phyloP scores from a whole-genome alignment of 345 rosid species.

The Eutrema japonicum region DNA sequence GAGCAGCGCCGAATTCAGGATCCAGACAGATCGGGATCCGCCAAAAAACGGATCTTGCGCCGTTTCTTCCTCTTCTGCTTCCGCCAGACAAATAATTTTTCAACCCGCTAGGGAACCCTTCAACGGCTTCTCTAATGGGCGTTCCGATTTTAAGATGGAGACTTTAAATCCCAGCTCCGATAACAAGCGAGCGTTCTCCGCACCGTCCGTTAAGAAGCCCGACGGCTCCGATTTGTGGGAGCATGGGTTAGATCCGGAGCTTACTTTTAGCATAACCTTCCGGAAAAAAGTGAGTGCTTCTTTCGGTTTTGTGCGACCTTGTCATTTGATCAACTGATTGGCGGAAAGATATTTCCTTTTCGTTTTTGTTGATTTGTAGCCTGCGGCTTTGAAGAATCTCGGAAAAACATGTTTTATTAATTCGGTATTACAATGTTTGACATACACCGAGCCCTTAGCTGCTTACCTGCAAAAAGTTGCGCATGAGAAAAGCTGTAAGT shows the following conservation, averaged over 20 bases:
- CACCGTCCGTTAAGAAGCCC: constrained; percentile 44
- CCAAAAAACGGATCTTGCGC: constrained; percentile 44
- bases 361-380: constrained; percentile 52
- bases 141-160: constrained; percentile 71
- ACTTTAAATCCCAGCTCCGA: constrained; percentile 62
- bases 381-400: constrained; percentile 92
- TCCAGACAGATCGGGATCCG: constrained; percentile 43
- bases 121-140: constrained; percentile 44
- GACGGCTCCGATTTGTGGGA: constrained; percentile 62
- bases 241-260: constrained; percentile 68
- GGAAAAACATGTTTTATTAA: constrained; percentile 98
- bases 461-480: constrained; percentile 83
- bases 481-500: constrained; percentile 82
- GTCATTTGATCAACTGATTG: not conserved
- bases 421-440: constrained; percentile 92
- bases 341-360: constrained; percentile 3
- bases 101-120: constrained; percentile 68
- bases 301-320: not conserved
- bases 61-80: constrained; percentile 41
- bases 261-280: constrained; percentile 58
- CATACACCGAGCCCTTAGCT: constrained; percentile 94
- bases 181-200: constrained; percentile 34
- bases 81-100: constrained; percentile 60
- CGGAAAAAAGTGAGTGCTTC: constrained; percentile 74
- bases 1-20: constrained; percentile 31